Evolutionary conservation across 2,329 filamentous ascomycete genomes (phyloP).

Genomic region (Botrytis medusae): DNA sequence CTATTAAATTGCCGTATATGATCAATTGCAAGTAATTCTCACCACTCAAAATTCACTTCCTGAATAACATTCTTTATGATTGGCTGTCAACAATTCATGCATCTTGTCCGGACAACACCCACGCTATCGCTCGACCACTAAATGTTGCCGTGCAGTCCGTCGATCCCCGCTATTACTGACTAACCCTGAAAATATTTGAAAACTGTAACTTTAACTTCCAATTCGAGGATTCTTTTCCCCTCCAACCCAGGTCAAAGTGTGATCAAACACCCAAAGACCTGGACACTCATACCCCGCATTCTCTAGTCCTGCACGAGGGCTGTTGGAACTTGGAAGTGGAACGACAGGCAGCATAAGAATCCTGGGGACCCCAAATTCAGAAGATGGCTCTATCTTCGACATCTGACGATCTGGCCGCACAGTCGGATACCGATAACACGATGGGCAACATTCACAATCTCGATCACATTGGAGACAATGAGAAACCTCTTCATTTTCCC

Average conservation of each 20-base stretch:
- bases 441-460: conserved; percentile 7
- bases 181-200: conserved; percentile 22
- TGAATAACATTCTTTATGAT: not conserved
- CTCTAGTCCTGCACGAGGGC: conserved; percentile 15
- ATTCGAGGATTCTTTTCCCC: conserved; percentile 22
- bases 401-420: conserved; percentile 15
- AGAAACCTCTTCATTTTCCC: conserved; percentile 18
- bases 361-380: conserved; percentile 18
- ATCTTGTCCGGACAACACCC: not conserved
- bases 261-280: conserved; percentile 20
- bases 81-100: not conserved
- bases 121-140: conserved; percentile 8
- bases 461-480: conserved; percentile 4
- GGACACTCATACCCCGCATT: conserved; percentile 22
- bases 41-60: not conserved
- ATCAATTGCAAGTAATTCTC: conserved; percentile 9
- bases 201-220: conserved; percentile 12
- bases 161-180: conserved; percentile 21
- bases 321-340: conserved; percentile 6
- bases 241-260: conserved; percentile 15
- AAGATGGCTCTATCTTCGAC: conserved; percentile 16
- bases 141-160: conserved; percentile 15
- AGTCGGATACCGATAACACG: not conserved
- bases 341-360: conserved; percentile 19
- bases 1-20: not conserved